A percentile compares a stretch with the other conserved stretches of the same genome.
These are phyloP conservation scores for Penicillium tannophilum DNA, from an alignment of 495 filamentous ascomycete species.

Conservation along the genomic window DNA sequence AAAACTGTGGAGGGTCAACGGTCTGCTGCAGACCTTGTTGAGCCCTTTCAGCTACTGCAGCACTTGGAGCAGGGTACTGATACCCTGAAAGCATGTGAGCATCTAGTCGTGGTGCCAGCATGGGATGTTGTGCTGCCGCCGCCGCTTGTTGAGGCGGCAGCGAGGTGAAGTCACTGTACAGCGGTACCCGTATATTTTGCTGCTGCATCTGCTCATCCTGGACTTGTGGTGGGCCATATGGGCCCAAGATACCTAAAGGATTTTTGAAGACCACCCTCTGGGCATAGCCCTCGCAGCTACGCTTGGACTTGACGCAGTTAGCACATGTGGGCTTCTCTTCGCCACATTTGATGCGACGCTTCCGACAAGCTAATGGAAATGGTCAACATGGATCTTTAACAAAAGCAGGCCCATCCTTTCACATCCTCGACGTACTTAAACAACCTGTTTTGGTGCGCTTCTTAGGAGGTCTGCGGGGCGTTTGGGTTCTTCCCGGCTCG, in stretches of 20 bases:
- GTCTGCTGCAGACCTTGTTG: background rate
- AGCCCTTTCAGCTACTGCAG: background rate
- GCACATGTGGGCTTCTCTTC: conserved; percentile 90
- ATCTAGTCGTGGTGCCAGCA: conserved; percentile 37
- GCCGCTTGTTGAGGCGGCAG: conserved; percentile 32
- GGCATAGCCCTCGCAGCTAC: conserved; percentile 92
- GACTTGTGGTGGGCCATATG: conserved; percentile 32
- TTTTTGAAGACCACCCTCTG: conserved; percentile 92
- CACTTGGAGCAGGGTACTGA: conserved; percentile 1
- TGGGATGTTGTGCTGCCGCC: conserved; percentile 35
- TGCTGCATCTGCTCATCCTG: conserved; percentile 27
- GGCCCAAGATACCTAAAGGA: conserved; percentile 64
- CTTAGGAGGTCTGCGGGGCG: conserved; percentile 33
- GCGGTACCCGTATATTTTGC: conserved; percentile 17
- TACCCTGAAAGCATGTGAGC: conserved; percentile 19
- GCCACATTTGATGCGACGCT: conserved; percentile 94
- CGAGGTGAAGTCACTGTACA: conserved; percentile 25
- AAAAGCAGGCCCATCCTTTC: background rate
- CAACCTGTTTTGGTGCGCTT: conserved; percentile 97
- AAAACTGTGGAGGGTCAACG: conserved; percentile 18
- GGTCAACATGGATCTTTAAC: conserved; percentile 13
- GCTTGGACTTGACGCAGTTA: conserved; percentile 94
- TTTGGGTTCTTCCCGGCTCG: conserved; percentile 19
- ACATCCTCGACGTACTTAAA: conserved; percentile 66
- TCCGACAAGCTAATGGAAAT: conserved; percentile 72